These are phyloP conservation scores for Eryngium alpinum DNA, from an alignment of 140 eudicot genomes.

Conservation along the genomic window DNA sequence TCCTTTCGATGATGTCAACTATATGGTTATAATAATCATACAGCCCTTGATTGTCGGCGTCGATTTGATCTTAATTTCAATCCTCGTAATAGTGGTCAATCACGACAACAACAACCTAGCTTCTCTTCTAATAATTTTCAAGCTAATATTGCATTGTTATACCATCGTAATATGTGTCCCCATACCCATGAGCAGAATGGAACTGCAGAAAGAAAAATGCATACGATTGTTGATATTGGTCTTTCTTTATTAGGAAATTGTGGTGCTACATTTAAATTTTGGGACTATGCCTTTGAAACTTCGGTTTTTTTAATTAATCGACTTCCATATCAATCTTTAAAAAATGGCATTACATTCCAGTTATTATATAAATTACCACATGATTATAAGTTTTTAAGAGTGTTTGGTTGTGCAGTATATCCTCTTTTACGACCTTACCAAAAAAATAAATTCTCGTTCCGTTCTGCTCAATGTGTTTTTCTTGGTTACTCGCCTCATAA, in stretches of 20 bases:
- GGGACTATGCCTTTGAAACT: not conserved
- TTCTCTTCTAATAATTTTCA: too few species aligned
- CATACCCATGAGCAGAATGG: not conserved
- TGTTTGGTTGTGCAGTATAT: not conserved
- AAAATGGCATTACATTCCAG: not conserved
- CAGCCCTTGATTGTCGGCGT: not conserved
- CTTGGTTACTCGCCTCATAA: not conserved
- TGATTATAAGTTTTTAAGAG: not conserved
- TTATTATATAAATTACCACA: not conserved
- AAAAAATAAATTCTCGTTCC: not conserved
- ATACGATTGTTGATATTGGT: not conserved
- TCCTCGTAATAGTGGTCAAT: too few species aligned
- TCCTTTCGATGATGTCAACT: not conserved
- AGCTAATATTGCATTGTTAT: too few species aligned
- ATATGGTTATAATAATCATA: not conserved
- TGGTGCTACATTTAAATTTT: not conserved
- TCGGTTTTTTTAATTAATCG: not conserved
- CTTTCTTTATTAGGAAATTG: not conserved
- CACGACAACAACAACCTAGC: too few species aligned
- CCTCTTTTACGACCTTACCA: not conserved
- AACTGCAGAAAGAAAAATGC: not conserved
- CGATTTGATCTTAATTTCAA: not conserved
- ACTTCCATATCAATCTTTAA: not conserved
- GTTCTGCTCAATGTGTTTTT: not conserved
- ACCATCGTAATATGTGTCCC: not conserved